These are phyloP conservation scores for Penicillium antarcticum DNA, from an alignment of 495 filamentous ascomycete species.

Conservation along the genomic window DNA sequence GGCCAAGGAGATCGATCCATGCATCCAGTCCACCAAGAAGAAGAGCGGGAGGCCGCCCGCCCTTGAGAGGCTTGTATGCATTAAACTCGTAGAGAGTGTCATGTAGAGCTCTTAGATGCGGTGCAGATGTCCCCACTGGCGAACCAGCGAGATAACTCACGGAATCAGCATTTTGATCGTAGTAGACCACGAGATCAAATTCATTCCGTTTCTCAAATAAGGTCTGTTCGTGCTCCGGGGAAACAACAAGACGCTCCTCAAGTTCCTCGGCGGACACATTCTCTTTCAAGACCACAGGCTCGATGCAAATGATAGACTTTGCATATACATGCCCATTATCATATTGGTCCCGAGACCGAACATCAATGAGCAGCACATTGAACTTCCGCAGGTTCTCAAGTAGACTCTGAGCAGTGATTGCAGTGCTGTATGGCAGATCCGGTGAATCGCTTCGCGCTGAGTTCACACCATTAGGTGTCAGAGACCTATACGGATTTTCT, in stretches of 20 bases:
- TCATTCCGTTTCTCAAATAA: constrained; percentile 74
- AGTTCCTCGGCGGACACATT: constrained; percentile 86
- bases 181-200: constrained; percentile 86
- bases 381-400: constrained; percentile 59
- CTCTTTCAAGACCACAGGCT: constrained; percentile 71
- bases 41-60: constrained; percentile 63
- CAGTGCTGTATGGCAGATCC: constrained; percentile 57
- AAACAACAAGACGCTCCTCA: constrained; percentile 75
- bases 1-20: constrained; percentile 77
- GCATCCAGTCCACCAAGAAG: constrained; percentile 78
- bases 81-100: constrained; percentile 82
- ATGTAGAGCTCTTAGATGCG: constrained; percentile 64
- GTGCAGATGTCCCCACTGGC: constrained; percentile 47
- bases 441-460: constrained; percentile 37
- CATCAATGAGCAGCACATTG: constrained; percentile 78
- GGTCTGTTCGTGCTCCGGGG: constrained; percentile 67
- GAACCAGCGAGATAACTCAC: constrained; percentile 47
- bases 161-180: constrained; percentile 68
- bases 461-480: constrained; percentile 42
- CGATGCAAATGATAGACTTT: constrained; percentile 80
- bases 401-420: constrained; percentile 64
- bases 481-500: constrained; percentile 42
- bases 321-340: constrained; percentile 85
- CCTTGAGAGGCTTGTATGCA: constrained; percentile 68
- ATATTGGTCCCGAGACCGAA: constrained; percentile 76